Conservation (phyloP, 176 grass and related monocot genomes). For the bread wheat (Triticum aestivum) region DNA sequence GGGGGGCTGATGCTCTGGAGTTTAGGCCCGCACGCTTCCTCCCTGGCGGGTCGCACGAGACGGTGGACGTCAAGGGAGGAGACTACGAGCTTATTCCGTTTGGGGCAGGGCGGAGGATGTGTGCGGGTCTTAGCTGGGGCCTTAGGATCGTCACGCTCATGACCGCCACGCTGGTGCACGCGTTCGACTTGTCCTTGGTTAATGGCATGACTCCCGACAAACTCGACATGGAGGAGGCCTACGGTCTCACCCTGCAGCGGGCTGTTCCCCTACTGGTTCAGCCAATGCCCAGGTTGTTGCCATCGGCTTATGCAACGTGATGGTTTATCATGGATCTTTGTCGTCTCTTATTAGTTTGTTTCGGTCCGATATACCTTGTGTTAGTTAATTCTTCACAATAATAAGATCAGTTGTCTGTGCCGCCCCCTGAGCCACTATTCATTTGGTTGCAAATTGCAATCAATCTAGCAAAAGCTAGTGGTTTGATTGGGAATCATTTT, state of each 20-base stretch:
- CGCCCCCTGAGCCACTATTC: no score
- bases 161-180: constrained; percentile 50
- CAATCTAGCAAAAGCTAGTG: no score
- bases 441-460: no score
- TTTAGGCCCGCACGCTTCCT: no score
- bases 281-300: constrained; percentile 38
- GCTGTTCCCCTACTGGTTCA: constrained; percentile 37
- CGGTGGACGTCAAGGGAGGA: no score
- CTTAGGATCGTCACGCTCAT: constrained; percentile 56
- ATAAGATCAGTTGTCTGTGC: no score
- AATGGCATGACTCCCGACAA: constrained; percentile 14
- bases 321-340: not conserved
- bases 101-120: constrained; percentile 27
- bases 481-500: no score
- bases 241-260: constrained; percentile 39
- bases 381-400: no score
- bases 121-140: constrained; percentile 40
- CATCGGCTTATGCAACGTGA: constrained; percentile 4
- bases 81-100: constrained; percentile 48
- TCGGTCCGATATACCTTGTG: no score
- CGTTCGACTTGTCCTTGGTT: constrained; percentile 39
- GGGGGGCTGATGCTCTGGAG: no score
- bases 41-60: no score
- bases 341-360: no score
- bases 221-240: constrained; percentile 4